A percentile compares a stretch with the other conserved stretches of the same genome.
Evolutionary conservation across 2,329 filamentous ascomycete species (phyloP).

Genomic region (Tolypocladium ophioglossoides): DNA sequence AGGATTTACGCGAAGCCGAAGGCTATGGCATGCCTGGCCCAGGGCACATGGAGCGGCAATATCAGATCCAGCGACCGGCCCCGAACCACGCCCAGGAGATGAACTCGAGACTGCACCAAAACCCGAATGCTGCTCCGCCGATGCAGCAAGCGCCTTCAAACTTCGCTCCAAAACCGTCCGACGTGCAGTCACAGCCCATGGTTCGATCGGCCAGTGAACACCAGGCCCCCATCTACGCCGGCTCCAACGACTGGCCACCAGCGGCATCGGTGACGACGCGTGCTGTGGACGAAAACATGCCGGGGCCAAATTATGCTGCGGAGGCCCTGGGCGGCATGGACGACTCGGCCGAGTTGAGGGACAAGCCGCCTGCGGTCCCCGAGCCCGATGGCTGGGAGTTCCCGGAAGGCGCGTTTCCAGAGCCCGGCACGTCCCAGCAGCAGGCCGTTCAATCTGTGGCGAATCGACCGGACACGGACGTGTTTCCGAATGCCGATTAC

Average conservation of each 20-base stretch:
- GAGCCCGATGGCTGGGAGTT: constrained; percentile 87
- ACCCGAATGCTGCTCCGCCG: constrained; percentile 50
- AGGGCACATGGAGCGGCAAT: constrained; percentile 30
- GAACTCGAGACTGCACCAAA: constrained; percentile 40
- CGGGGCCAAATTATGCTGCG: constrained; percentile 25
- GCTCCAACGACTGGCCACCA: constrained; percentile 23
- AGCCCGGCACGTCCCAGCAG: constrained; percentile 35
- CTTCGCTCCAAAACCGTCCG: constrained; percentile 22
- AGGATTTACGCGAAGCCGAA: constrained; percentile 47
- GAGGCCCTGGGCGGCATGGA: constrained; percentile 28
- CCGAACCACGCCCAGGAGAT: constrained; percentile 49
- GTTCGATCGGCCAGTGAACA: constrained; percentile 42
- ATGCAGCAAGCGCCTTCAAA: constrained; percentile 27
- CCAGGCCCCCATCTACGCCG: constrained; percentile 28
- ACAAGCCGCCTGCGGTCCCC: constrained; percentile 33
- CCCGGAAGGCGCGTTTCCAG: constrained; percentile 61
- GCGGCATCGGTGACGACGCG: constrained; percentile 22
- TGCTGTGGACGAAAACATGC: constrained; percentile 21
- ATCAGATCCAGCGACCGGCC: constrained; percentile 27
- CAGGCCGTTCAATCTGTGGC: constrained; percentile 29
- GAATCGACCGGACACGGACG: constrained; percentile 74
- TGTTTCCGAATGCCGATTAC: constrained; percentile 74
- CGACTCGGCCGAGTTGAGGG: constrained; percentile 29
- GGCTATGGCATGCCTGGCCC: constrained; percentile 35
- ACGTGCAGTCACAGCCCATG: constrained; percentile 38